Conservation (phyloP, 371 early-diverging fungal genomes). For the Nosema muscidifuracis region DNA sequence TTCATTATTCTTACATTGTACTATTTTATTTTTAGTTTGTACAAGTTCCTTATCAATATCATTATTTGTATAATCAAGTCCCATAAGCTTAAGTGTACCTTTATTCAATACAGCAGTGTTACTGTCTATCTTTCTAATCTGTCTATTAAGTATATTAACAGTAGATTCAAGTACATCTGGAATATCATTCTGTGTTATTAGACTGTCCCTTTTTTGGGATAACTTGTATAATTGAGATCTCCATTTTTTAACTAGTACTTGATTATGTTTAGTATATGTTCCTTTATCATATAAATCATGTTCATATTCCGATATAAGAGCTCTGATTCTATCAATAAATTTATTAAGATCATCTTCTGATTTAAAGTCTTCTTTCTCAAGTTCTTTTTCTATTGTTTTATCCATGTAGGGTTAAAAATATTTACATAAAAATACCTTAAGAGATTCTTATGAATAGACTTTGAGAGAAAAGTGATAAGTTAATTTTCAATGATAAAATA, state of each 20-base stretch:
- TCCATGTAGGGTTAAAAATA: too few species aligned
- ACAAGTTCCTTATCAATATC: conserved; percentile 54
- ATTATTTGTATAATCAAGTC: conserved; percentile 51
- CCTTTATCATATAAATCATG: conserved; percentile 36
- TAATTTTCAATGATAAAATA: too few species aligned
- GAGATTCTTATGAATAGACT: too few species aligned
- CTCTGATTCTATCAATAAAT: neutral
- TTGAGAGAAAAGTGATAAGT: too few species aligned
- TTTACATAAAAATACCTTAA: too few species aligned
- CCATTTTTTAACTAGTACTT: conserved; percentile 20
- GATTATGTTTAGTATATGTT: conserved; percentile 6
- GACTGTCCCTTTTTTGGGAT: neutral
- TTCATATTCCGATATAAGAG: conserved; percentile 36
- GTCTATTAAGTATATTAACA: conserved; percentile 45
- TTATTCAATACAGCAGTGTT: conserved; percentile 45
- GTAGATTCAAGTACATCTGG: conserved; percentile 48
- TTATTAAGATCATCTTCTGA: conserved; percentile 18
- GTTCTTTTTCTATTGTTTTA: conserved; percentile 15
- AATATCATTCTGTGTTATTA: conserved; percentile 1
- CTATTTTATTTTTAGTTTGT: conserved; percentile 40
- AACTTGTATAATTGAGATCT: conserved; percentile 4
- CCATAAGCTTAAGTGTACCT: conserved; percentile 46
- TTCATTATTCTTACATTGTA: conserved; percentile 33
- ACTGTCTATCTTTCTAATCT: conserved; percentile 52
- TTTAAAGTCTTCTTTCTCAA: conserved; percentile 20